These are phyloP conservation scores for Pseudozyma pruni DNA, from an alignment of 1,284 basidiomycete species.

Conservation along the genomic window DNA sequence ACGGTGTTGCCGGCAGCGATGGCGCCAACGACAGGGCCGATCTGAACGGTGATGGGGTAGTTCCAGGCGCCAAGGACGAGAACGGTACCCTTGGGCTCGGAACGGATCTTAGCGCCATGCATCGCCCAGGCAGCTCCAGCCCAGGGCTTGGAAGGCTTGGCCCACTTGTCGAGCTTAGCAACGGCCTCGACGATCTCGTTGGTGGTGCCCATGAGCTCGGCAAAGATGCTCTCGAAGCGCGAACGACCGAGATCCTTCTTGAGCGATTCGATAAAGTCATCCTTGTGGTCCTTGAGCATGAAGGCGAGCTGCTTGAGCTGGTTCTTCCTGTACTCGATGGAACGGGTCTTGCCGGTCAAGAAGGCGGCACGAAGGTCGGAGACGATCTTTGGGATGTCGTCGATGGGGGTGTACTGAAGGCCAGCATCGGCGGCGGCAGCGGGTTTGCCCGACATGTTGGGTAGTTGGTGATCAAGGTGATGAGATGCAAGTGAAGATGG, in stretches of 20 bases:
- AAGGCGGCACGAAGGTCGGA: conserved; percentile 72
- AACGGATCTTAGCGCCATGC: conserved; percentile 64
- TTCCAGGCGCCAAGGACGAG: conserved; percentile 70
- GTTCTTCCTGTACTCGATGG: conserved; percentile 73
- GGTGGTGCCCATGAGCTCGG: conserved; percentile 63
- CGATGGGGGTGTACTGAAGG: conserved; percentile 48
- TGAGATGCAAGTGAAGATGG: not conserved
- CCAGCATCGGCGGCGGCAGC: conserved; percentile 48
- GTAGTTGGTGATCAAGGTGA: not conserved
- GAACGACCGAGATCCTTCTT: conserved; percentile 73
- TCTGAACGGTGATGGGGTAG: conserved; percentile 63
- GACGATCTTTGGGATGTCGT: conserved; percentile 67
- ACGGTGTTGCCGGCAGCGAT: conserved; percentile 69
- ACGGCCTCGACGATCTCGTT: conserved; percentile 76
- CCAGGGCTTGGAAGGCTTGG: conserved; percentile 62
- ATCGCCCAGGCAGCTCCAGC: conserved; percentile 63
- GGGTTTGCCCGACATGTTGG: conserved; percentile 29
- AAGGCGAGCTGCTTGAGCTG: conserved; percentile 76
- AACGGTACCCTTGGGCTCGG: conserved; percentile 69
- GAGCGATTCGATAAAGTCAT: conserved; percentile 71
- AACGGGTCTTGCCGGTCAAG: conserved; percentile 71
- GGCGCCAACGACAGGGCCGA: conserved; percentile 69
- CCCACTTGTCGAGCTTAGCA: conserved; percentile 73
- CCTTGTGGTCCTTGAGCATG: conserved; percentile 74
- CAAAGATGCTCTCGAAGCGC: conserved; percentile 66